These are phyloP conservation scores for Boletus vinaceobasis DNA, from an alignment of 768 basidiomycete genomes.

Conservation along the genomic window DNA sequence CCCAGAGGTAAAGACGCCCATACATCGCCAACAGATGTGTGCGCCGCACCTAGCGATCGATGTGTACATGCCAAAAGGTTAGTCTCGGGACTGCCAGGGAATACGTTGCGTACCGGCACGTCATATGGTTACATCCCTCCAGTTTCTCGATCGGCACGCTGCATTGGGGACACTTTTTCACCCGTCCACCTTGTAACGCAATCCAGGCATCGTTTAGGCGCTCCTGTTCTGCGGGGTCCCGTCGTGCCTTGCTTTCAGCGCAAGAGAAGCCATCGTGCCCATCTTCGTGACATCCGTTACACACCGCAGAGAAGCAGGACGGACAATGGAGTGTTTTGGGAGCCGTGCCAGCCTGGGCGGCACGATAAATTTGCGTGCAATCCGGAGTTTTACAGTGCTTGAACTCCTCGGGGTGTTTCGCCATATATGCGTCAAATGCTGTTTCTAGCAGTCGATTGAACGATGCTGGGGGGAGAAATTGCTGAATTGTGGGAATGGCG, in stretches of 20 bases:
- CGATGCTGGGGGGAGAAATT: conserved; percentile 46
- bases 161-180: conserved; percentile 73
- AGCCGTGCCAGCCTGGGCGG: conserved; percentile 38
- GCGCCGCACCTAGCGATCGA: conserved; percentile 52
- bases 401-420: conserved; percentile 55
- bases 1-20: conserved; percentile 35
- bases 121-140: conserved; percentile 80
- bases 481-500: conserved; percentile 48
- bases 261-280: conserved; percentile 64
- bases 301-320: conserved; percentile 63
- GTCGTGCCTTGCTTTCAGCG: conserved; percentile 34
- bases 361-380: conserved; percentile 69
- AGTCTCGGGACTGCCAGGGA: too few species aligned
- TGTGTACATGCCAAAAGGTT: neutral
- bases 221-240: conserved; percentile 43
- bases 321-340: conserved; percentile 53
- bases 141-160: conserved; percentile 62
- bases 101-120: conserved; percentile 39
- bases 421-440: conserved; percentile 56
- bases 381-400: conserved; percentile 77
- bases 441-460: conserved; percentile 55
- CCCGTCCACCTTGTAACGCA: conserved; percentile 45
- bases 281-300: conserved; percentile 57
- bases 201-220: conserved; percentile 61
- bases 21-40: conserved; percentile 74